Evolutionary conservation across 768 basidiomycete species (phyloP).

Genomic region (Calocera viscosa): DNA sequence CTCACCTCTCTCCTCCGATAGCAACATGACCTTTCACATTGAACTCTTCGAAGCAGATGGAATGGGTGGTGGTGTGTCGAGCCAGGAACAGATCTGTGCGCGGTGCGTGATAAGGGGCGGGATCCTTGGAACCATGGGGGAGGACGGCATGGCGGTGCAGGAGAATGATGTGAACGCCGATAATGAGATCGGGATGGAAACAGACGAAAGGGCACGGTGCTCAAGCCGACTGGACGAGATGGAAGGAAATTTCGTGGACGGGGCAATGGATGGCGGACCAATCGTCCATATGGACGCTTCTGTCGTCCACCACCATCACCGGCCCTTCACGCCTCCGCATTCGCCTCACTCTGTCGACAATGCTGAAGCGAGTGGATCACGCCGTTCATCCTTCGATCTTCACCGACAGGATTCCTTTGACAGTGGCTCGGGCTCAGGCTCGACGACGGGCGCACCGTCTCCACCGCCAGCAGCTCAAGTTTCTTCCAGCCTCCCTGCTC

Average conservation of each 20-base stretch:
- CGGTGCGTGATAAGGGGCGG: conserved; percentile 7
- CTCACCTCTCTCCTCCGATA: not conserved
- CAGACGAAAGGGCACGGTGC: not conserved
- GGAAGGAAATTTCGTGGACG: not conserved
- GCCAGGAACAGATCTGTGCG: conserved; percentile 4
- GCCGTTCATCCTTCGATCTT: not conserved
- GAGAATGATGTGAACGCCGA: not conserved
- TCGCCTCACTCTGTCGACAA: not conserved
- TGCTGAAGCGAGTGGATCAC: not conserved
- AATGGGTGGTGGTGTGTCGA: not conserved
- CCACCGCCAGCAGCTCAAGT: not conserved
- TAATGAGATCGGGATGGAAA: not conserved
- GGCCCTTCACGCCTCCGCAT: not conserved
- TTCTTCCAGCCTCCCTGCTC: not conserved
- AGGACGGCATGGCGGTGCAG: not conserved
- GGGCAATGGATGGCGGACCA: not conserved
- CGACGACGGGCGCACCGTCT: not conserved
- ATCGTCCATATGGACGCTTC: not conserved
- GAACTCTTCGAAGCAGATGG: conserved; percentile 2
- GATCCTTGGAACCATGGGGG: not conserved
- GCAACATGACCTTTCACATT: conserved; percentile 4
- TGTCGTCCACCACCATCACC: not conserved
- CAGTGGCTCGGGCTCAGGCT: not conserved
- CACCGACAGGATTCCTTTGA: not conserved
- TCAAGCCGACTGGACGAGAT: not conserved